Base-by-base conservation (phyloP, 306 rosid genomes). In the Phaseolus lunatus region DNA sequence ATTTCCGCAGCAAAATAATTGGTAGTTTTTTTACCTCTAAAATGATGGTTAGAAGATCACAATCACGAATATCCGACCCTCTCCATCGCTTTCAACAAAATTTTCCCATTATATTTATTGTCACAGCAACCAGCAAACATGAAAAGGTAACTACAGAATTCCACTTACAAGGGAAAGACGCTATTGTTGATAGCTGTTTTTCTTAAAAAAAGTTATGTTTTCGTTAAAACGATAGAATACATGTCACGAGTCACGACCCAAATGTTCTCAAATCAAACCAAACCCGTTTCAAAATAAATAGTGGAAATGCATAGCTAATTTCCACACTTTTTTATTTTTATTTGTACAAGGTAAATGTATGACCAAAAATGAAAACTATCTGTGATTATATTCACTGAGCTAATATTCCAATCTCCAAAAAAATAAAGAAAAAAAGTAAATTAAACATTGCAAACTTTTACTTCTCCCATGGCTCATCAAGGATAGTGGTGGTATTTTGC, bases 401-500 rank as follows among this genome's bases (percentile, higher is more conserved):
- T 56, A 27, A 16, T 23, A 9, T 33, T 22, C 20, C 2, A 3
- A 53, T 78, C 24, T 68, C 41, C 39, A 39, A 56, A 39, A 29
- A 54, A 69, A 44, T 0, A 44, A 15, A 37, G 5, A 50, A 3
- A n/a, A 1, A 47, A 79, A 53, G 59, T 9, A 53, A 53, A 49
- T n/a, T n/a, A 19, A 19, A 62, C 10, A 39, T 10, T 14, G 26
- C 56, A 70, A 45, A 9, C 69, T 43, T 59, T 43, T 44, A 23
- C 71, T 50, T 48, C 10, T 15, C 15, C n/a, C 35, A 44, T 11
- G 35, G 3, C 20, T 48, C 75, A 26, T 75, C 70, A 81, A 0
- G 54, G 85, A 81, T 73, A 68, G 5, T 85, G 71, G 45, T 81
- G 33, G 78, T 85, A 74, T 33, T 16, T 63, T 4, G 22, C 11